Percentiles rank a stretch among this genome's conserved stretches.
Evolutionary conservation across 352 stramenopile genomes (phyloP).

Genomic region (Thalassiosira pacifica): DNA sequence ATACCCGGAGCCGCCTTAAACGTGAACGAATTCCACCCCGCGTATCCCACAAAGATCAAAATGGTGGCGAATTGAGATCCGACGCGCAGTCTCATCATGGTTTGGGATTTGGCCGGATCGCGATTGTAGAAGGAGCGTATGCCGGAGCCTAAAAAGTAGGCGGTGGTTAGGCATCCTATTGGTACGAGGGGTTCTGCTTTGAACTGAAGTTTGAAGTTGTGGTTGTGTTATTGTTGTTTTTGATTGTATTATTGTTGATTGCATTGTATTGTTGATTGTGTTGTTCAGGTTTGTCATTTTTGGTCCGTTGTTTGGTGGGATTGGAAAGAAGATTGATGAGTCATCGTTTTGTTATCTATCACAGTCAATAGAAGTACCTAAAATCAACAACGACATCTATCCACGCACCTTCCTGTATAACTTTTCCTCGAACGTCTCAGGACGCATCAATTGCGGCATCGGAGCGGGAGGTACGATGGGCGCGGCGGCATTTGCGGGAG

Average conservation of each 20-base stretch:
- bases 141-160: slow-evolving; percentile 82
- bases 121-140: slow-evolving; percentile 85
- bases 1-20: slow-evolving; percentile 77
- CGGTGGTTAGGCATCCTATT: slow-evolving; percentile 84
- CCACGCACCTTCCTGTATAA: slow-evolving; percentile 79
- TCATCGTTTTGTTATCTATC: too few species aligned
- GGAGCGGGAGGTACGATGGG: slow-evolving; percentile 36
- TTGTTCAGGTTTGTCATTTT: too few species aligned
- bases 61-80: slow-evolving; percentile 83
- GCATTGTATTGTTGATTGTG: background rate
- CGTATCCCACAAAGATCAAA: slow-evolving; percentile 84
- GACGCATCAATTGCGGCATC: slow-evolving; percentile 52
- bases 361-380: too few species aligned
- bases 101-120: slow-evolving; percentile 79
- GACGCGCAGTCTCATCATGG: slow-evolving; percentile 86
- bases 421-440: slow-evolving; percentile 82
- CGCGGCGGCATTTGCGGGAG: background rate
- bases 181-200: slow-evolving; percentile 83
- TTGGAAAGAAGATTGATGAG: too few species aligned
- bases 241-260: background rate
- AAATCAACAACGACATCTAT: background rate
- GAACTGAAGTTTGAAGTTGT: slow-evolving; percentile 56
- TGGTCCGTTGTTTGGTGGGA: too few species aligned
- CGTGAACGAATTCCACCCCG: slow-evolving; percentile 77
- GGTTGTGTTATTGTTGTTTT: background rate